A percentile compares a stretch with the other conserved stretches of the same genome.
phyloP scores from a whole-genome alignment of 495 filamentous ascomycete genomes.

The Talaromyces ruber region DNA sequence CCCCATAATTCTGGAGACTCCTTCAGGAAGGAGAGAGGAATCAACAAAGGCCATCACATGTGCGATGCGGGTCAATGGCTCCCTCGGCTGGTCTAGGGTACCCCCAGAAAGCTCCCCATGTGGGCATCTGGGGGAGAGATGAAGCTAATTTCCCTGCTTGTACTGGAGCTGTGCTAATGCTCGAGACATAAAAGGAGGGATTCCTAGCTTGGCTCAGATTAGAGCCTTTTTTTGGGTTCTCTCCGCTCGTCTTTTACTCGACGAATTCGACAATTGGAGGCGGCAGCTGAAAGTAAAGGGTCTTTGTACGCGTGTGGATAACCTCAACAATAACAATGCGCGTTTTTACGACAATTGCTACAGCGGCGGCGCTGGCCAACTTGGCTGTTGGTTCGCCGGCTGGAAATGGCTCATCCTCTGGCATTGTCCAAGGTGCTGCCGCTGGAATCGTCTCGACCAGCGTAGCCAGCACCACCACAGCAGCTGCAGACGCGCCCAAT shows the following conservation, averaged over 20 bases:
- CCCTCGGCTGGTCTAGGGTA: neutral
- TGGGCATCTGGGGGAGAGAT: neutral
- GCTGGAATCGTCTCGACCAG: neutral
- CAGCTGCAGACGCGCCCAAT: neutral
- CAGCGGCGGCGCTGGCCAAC: neutral
- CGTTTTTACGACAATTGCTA: slow-evolving; percentile 1
- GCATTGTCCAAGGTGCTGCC: neutral
- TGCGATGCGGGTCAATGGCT: slow-evolving; percentile 3
- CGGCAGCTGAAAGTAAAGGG: neutral
- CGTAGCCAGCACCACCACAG: neutral
- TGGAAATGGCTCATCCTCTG: neutral
- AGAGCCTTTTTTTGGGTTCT: neutral
- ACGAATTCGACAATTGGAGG: slow-evolving; percentile 4
- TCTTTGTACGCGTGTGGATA: neutral
- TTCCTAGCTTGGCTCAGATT: neutral
- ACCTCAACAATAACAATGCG: neutral
- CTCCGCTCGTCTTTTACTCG: slow-evolving; percentile 2
- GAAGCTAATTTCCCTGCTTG: neutral
- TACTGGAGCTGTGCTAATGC: neutral
- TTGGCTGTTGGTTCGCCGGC: neutral
- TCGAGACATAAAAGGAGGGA: neutral
- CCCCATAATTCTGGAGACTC: neutral
- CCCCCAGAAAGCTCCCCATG: neutral
- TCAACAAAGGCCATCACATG: neutral
- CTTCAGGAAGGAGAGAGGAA: neutral